Conservation (phyloP, 345 rosid species). For the Triadica sebifera region DNA sequence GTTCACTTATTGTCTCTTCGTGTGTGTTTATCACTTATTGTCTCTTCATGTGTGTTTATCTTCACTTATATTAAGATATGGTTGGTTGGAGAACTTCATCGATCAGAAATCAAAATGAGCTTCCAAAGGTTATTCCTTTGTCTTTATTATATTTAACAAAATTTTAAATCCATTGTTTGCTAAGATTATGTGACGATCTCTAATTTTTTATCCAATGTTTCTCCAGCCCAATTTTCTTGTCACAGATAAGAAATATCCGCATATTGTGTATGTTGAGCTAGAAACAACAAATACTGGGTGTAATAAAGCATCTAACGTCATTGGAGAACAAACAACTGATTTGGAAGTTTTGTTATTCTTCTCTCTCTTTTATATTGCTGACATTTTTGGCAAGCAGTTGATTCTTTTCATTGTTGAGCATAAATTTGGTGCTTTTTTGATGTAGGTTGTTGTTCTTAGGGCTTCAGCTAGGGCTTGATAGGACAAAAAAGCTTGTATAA, state of each 20-base stretch:
- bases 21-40: too few species aligned
- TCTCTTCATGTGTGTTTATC: conserved; percentile 31
- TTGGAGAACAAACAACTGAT: conserved; percentile 42
- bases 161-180: background rate
- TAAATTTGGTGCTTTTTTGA: background rate
- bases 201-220: background rate
- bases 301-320: conserved; percentile 30
- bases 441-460: background rate
- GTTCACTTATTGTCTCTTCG: conserved; percentile 5
- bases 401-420: background rate
- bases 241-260: conserved; percentile 72
- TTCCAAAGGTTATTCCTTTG: conserved; percentile 58
- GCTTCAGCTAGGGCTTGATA: background rate
- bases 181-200: background rate
- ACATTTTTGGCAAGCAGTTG: conserved; percentile 1
- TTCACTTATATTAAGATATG: conserved; percentile 58
- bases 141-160: background rate
- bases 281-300: conserved; percentile 25
- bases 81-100: conserved; percentile 99
- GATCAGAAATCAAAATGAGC: conserved; percentile 75
- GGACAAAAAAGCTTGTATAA: background rate
- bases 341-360: conserved; percentile 63
- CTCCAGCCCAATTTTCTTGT: conserved; percentile 63
- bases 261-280: conserved; percentile 58
- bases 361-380: conserved; percentile 9